A percentile compares a stretch with the other conserved stretches of the same genome.
Conservation (phyloP, 2,329 filamentous ascomycete species). For the Lasiodiplodia theobromae region DNA sequence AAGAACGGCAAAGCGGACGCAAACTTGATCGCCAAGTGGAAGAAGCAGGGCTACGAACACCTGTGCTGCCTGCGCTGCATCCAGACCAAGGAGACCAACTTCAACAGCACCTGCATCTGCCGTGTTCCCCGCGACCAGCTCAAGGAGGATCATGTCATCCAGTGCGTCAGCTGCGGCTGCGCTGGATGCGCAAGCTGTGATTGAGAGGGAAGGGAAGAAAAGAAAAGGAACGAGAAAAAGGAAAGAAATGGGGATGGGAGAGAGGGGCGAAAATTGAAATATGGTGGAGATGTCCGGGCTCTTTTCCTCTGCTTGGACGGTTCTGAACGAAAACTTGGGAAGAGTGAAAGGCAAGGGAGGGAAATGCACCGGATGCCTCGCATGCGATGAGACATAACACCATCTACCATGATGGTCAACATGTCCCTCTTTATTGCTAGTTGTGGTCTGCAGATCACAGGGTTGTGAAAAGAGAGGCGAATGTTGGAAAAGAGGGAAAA, state of each 20-base stretch:
- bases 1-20: constrained; percentile 97
- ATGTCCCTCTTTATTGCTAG: background rate
- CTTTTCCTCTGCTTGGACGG: no score
- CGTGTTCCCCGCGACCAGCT: constrained; percentile 88
- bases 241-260: background rate
- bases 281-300: no score
- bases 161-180: constrained; percentile 96
- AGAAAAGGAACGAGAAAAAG: background rate
- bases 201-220: background rate
- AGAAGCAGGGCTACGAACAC: constrained; percentile 99
- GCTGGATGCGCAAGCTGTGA: constrained; percentile 71
- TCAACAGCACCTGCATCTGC: constrained; percentile 96
- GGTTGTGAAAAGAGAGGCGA: background rate
- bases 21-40: constrained; percentile 98
- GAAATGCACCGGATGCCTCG: background rate
- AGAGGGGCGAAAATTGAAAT: no score
- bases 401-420: no score
- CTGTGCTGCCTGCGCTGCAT: constrained; percentile 95
- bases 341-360: no score
- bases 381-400: background rate
- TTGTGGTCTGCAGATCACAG: background rate
- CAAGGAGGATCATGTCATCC: constrained; percentile 87
- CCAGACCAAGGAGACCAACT: constrained; percentile 99
- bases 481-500: background rate
- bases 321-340: no score